Conservation (phyloP, 306 rosid species). For the Fagus sylvatica region DNA sequence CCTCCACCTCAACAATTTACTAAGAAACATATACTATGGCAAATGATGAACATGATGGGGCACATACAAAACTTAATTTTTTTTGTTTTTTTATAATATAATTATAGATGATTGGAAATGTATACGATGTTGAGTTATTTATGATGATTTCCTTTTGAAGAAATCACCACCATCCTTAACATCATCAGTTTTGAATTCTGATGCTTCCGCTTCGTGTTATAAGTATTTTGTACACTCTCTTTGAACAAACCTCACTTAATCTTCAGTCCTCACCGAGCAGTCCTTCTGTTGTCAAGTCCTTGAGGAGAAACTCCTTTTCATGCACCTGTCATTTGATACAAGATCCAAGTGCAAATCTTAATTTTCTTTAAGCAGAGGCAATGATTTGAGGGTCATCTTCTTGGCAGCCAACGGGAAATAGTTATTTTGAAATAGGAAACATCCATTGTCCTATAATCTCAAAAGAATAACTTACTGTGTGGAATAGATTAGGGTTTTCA, state of each 20-base stretch:
- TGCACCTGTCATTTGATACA: constrained; percentile 52
- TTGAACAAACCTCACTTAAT: constrained; percentile 29
- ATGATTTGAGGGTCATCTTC: neutral
- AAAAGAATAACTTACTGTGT: too few relatives aligned
- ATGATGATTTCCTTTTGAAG: constrained; percentile 40
- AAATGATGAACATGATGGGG: constrained; percentile 42
- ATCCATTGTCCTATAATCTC: neutral
- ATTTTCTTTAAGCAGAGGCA: neutral
- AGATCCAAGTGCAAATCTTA: neutral
- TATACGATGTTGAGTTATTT: constrained; percentile 1
- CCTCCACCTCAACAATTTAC: neutral
- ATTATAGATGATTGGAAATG: neutral
- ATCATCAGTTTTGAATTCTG: constrained; percentile 58
- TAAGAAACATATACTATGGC: too few relatives aligned
- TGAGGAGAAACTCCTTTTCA: constrained; percentile 54
- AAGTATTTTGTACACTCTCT: constrained; percentile 78
- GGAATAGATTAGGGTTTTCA: too few relatives aligned
- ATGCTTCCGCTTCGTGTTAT: constrained; percentile 72
- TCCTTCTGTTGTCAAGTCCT: too few relatives aligned
- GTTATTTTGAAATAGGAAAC: neutral
- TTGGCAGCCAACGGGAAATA: neutral
- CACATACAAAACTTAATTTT: neutral
- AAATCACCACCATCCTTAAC: constrained; percentile 87
- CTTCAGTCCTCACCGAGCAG: too few relatives aligned
- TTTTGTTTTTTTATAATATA: neutral